phyloP scores from a whole-genome alignment of 306 rosid species.

The Begonia loranthoides region DNA sequence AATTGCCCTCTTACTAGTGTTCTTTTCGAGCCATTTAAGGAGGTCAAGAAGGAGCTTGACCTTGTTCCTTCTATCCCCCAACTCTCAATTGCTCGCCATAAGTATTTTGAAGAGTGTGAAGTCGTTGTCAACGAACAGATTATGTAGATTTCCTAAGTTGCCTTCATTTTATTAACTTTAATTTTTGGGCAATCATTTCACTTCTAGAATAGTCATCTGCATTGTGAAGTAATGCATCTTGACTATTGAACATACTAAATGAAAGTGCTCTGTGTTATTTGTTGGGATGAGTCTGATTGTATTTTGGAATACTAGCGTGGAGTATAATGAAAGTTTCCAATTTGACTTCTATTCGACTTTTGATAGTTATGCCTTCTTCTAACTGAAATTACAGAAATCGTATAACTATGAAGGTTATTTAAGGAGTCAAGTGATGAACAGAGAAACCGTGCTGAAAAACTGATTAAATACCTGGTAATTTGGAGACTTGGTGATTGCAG shows the following conservation, averaged over 20 bases:
- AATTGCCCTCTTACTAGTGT: constrained; percentile 54
- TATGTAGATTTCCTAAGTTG: constrained; percentile 34
- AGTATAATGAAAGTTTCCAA: constrained; percentile 35
- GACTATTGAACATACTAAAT: background rate
- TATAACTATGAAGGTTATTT: constrained; percentile 41
- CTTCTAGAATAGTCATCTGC: background rate
- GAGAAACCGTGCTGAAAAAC: constrained; percentile 81
- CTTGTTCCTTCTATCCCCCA: constrained; percentile 68
- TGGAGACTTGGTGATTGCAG: too few relatives aligned
- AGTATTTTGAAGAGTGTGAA: constrained; percentile 37
- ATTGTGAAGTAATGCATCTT: background rate
- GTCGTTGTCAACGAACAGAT: constrained; percentile 82
- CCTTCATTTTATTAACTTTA: background rate
- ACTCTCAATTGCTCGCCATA: constrained; percentile 74
- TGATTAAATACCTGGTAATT: constrained; percentile 83
- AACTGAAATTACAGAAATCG: background rate
- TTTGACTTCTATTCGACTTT: background rate
- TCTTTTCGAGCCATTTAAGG: constrained; percentile 84
- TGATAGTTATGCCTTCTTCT: background rate
- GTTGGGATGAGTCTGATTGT: background rate
- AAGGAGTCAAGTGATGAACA: constrained; percentile 91
- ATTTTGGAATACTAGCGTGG: constrained; percentile 47
- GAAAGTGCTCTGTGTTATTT: background rate
- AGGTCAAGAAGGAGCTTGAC: constrained; percentile 81
- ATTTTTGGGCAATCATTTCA: too few relatives aligned